Evolutionary conservation across 202 grass and related monocot species (phyloP).

Genomic region (Carex arenaria): DNA sequence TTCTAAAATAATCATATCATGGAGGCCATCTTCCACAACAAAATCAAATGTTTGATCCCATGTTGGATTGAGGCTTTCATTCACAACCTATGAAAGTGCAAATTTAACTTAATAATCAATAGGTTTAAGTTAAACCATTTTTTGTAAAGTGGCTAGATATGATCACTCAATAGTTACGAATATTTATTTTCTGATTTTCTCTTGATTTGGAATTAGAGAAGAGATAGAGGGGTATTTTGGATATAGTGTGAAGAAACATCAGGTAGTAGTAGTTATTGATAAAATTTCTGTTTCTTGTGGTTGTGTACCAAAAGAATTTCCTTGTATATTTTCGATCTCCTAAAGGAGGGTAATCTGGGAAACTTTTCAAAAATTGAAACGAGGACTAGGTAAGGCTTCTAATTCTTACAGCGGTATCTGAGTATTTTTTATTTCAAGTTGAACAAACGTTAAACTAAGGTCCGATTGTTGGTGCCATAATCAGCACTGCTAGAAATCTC

Average conservation of each 20-base stretch:
- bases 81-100: slow-evolving; percentile 44
- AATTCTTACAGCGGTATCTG: background rate
- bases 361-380: background rate
- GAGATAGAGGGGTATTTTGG: background rate
- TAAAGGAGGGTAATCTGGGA: background rate
- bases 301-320: background rate
- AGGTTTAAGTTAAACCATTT: background rate
- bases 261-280: background rate
- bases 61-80: slow-evolving; percentile 70
- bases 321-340: background rate
- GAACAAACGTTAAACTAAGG: background rate
- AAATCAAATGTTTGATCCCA: slow-evolving; percentile 97
- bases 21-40: slow-evolving; percentile 90
- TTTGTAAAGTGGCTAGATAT: background rate
- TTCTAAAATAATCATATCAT: slow-evolving; percentile 98
- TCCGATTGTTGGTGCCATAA: background rate
- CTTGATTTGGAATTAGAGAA: background rate
- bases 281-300: no score
- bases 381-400: background rate
- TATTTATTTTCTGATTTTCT: background rate
- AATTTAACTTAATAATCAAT: background rate
- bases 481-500: background rate
- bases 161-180: background rate
- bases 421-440: background rate
- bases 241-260: background rate